These are phyloP conservation scores for Abrus precatorius DNA, from an alignment of 306 rosid genomes.

Conservation along the genomic window DNA sequence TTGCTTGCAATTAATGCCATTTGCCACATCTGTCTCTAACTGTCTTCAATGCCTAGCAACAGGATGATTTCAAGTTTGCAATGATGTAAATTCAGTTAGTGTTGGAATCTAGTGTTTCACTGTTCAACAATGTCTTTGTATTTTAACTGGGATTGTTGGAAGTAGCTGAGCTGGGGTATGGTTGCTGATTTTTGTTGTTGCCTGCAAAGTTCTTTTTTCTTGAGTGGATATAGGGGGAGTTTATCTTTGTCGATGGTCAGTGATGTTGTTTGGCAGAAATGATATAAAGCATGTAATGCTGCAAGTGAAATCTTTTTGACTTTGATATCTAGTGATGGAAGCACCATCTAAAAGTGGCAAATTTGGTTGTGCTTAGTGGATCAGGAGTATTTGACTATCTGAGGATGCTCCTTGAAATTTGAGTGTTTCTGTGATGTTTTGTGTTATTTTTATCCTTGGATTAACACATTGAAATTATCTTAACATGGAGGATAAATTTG, in stretches of 20 bases:
- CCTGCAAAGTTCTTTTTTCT: slow-evolving; percentile 25
- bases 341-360: slow-evolving; percentile 34
- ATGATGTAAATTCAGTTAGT: not conserved
- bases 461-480: slow-evolving; percentile 23
- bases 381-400: slow-evolving; percentile 18
- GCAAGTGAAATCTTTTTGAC: slow-evolving; percentile 11
- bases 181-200: slow-evolving; percentile 9
- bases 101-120: slow-evolving; percentile 3
- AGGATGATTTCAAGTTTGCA: slow-evolving; percentile 37
- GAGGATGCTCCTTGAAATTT: slow-evolving; percentile 23
- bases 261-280: slow-evolving; percentile 29
- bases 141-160: slow-evolving; percentile 9
- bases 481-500: slow-evolving; percentile 34
- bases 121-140: slow-evolving; percentile 2
- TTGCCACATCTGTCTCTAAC: not conserved
- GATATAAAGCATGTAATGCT: slow-evolving; percentile 19
- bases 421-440: slow-evolving; percentile 30
- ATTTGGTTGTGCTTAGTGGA: slow-evolving; percentile 30
- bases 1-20: slow-evolving; percentile 25
- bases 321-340: slow-evolving; percentile 13
- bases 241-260: not conserved
- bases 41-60: not conserved
- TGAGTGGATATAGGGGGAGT: slow-evolving; percentile 24
- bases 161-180: slow-evolving; percentile 29
- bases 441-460: slow-evolving; percentile 23